These are phyloP conservation scores for Lactarius hatsudake DNA, from an alignment of 768 basidiomycete species.

Conservation along the genomic window DNA sequence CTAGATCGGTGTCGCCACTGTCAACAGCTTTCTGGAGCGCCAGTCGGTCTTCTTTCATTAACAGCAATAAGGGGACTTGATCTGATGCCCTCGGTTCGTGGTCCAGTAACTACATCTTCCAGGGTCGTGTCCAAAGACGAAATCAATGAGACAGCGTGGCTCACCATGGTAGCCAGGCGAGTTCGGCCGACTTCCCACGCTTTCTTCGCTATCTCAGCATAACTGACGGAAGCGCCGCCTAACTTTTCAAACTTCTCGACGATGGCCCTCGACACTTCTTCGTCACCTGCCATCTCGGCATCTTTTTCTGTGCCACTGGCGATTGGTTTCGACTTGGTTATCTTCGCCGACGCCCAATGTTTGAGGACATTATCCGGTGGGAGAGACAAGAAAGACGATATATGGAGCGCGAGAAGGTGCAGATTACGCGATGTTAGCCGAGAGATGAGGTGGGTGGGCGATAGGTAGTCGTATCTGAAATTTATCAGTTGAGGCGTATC, in stretches of 20 bases:
- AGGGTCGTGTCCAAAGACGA: slow-evolving; percentile 1
- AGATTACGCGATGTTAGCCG: slow-evolving; percentile 84
- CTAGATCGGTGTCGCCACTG: slow-evolving; percentile 93
- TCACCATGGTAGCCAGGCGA: slow-evolving; percentile 80
- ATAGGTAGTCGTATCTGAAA: slow-evolving; percentile 73
- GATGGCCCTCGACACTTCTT: slow-evolving; percentile 74
- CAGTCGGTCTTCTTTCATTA: slow-evolving; percentile 91
- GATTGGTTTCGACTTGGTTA: slow-evolving; percentile 64
- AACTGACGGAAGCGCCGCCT: slow-evolving; percentile 78
- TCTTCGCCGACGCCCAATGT: slow-evolving; percentile 96
- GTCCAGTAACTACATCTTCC: slow-evolving; percentile 67
- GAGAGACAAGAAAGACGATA: slow-evolving; percentile 79
- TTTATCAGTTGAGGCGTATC: background rate
- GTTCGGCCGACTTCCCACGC: slow-evolving; percentile 89
- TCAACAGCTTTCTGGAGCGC: slow-evolving; percentile 89
- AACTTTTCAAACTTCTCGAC: slow-evolving; percentile 88
- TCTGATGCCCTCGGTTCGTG: slow-evolving; percentile 85
- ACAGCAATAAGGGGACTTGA: slow-evolving; percentile 88
- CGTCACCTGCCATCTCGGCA: slow-evolving; percentile 63
- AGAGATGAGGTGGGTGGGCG: slow-evolving; percentile 75
- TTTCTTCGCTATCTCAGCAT: slow-evolving; percentile 90
- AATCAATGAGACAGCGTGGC: slow-evolving; percentile 3
- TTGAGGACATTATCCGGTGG: slow-evolving; percentile 85
- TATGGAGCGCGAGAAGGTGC: slow-evolving; percentile 88
- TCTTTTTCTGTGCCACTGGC: slow-evolving; percentile 52